A percentile compares a stretch with the other conserved stretches of the same genome.
phyloP scores from a whole-genome alignment of 2,329 filamentous ascomycete genomes.

The Pseudomassariella vexata region DNA sequence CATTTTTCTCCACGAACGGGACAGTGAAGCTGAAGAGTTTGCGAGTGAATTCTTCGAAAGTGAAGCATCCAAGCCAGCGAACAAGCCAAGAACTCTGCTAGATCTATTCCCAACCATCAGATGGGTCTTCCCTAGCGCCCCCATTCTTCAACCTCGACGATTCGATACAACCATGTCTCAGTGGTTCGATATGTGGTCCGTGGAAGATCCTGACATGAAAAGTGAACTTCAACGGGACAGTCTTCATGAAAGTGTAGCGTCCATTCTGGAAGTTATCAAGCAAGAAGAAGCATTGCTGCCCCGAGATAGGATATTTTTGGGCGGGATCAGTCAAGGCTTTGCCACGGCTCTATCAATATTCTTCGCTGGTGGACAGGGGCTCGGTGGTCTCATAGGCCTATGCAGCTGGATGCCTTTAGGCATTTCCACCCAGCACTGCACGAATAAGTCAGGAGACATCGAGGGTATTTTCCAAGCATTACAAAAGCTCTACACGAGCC shows the following conservation, averaged over 20 bases:
- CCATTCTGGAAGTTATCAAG: slow-evolving; percentile 12
- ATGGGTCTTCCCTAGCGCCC: slow-evolving; percentile 24
- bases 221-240: slow-evolving; percentile 16
- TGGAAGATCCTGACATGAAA: slow-evolving; percentile 37
- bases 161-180: slow-evolving; percentile 17
- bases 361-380: slow-evolving; percentile 4
- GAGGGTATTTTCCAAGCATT: no score
- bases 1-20: slow-evolving; percentile 40
- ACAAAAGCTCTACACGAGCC: no score
- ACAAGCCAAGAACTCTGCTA: slow-evolving; percentile 13
- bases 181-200: slow-evolving; percentile 41
- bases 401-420: slow-evolving; percentile 21
- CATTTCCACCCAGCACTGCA: no score
- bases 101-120: slow-evolving; percentile 17
- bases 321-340: slow-evolving; percentile 26
- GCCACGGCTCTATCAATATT: slow-evolving; percentile 15
- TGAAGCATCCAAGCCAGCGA: slow-evolving; percentile 16
- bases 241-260: slow-evolving; percentile 14
- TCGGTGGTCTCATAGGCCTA: slow-evolving; percentile 22
- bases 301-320: slow-evolving; percentile 19
- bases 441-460: not conserved
- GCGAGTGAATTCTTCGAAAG: slow-evolving; percentile 33
- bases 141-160: slow-evolving; percentile 10
- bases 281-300: slow-evolving; percentile 16
- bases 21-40: slow-evolving; percentile 32